A percentile compares a stretch with the other conserved stretches of the same genome.
These are phyloP conservation scores for Vigna angularis DNA, from an alignment of 306 rosid genomes.

Conservation along the genomic window DNA sequence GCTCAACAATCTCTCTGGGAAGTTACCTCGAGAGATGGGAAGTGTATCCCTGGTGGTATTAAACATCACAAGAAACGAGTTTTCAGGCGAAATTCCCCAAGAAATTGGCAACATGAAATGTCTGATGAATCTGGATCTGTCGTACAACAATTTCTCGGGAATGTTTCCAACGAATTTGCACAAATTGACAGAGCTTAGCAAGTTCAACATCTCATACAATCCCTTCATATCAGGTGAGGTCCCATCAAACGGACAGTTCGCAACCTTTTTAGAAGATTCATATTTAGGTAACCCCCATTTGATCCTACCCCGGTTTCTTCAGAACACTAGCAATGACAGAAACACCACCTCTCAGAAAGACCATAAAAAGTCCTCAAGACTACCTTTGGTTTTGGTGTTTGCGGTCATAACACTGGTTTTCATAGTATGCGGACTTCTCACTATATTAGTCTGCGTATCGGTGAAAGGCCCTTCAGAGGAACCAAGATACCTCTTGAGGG, in stretches of 20 bases:
- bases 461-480: conserved; percentile 56
- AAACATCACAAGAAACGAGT: conserved; percentile 65
- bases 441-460: conserved; percentile 55
- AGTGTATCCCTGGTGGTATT: conserved; percentile 65
- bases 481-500: conserved; percentile 55
- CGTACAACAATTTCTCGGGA: conserved; percentile 85
- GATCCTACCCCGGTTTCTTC: conserved; percentile 62
- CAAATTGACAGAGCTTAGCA: conserved; percentile 68
- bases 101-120: conserved; percentile 68
- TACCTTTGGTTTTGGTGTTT: conserved; percentile 52
- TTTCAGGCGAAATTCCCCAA: conserved; percentile 80
- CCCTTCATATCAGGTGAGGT: conserved; percentile 69
- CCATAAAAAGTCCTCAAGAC: conserved; percentile 37
- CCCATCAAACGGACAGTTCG: conserved; percentile 67
- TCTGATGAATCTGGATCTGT: conserved; percentile 80
- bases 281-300: conserved; percentile 76
- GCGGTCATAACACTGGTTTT: conserved; percentile 56
- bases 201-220: conserved; percentile 91
- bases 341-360: conserved; percentile 17
- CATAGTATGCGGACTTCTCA: conserved; percentile 56
- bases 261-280: conserved; percentile 72
- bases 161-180: conserved; percentile 70
- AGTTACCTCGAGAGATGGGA: conserved; percentile 70
- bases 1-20: conserved; percentile 64
- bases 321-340: conserved; percentile 24